These are phyloP conservation scores for Phylloporus sp. DNA, from an alignment of 768 basidiomycete species.

Conservation along the genomic window DNA sequence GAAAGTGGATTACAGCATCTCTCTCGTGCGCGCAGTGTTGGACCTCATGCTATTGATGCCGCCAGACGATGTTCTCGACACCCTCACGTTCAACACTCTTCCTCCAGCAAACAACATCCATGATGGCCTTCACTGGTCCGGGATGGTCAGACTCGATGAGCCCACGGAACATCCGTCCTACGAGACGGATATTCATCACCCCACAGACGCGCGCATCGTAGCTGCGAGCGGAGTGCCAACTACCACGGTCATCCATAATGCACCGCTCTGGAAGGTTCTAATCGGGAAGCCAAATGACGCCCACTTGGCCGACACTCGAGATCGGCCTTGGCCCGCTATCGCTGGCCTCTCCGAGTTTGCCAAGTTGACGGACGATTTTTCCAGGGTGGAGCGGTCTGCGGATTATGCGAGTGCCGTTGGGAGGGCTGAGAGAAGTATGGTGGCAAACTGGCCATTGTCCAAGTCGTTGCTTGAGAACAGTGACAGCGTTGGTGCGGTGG, in stretches of 20 bases:
- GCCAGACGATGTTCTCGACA: slow-evolving; percentile 7
- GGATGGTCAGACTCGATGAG: slow-evolving; percentile 5
- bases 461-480: neutral
- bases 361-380: slow-evolving; percentile 2
- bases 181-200: slow-evolving; percentile 2
- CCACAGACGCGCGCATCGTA: slow-evolving; percentile 1
- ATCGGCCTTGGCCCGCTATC: neutral
- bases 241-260: neutral
- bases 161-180: slow-evolving; percentile 12
- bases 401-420: neutral
- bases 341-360: neutral
- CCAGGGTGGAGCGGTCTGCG: slow-evolving; percentile 2
- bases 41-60: slow-evolving; percentile 9
- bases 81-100: slow-evolving; percentile 9
- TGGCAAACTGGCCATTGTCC: neutral
- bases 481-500: neutral
- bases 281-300: neutral
- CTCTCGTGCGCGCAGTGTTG: neutral
- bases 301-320: neutral
- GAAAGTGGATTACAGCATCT: slow-evolving; percentile 1
- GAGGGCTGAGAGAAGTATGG: slow-evolving; percentile 7
- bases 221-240: neutral
- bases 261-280: slow-evolving; percentile 5
- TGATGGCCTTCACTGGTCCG: slow-evolving; percentile 4
- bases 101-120: neutral